Evolutionary conservation across 2,329 filamentous ascomycete species (phyloP), one percentile per base, ranked within the genome.

Genomic region (Xylariales sp.): DNA sequence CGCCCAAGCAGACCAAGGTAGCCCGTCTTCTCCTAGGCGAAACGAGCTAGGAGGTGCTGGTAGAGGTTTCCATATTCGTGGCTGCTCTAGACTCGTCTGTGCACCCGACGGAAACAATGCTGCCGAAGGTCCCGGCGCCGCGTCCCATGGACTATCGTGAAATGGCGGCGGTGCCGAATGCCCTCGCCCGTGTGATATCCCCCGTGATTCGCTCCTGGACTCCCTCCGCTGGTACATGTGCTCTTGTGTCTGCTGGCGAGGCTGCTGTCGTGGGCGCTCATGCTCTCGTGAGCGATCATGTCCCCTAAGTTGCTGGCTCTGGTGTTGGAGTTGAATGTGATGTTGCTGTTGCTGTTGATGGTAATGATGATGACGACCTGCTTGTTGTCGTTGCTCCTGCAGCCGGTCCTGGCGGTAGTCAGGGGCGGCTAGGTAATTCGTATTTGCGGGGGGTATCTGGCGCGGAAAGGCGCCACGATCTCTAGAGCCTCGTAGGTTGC

Each of bases 91-190:
- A 8, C 31, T 22, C 16, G 39, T 49, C 38, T 45, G 51, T 38
- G 31, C 47, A 20, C 39, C 48, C 8, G 56, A 55, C 18, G 55
- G 52, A 19, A 56, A 56, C 7, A 56, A 50, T 7, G 52, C 57
- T 5, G 51, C 44, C 18, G 60, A 54, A 4, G 59, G 50, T 21
- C 55, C 56, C 4, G 57, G 51, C 14, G 58, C 56, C 4, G 62
- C 59, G 42, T 73, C 66, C 72, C 71, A 74, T 1, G 68, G 69
- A 42, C 64, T 70, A 16, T 68, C 65, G 34, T 67, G 69, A 33
- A 70, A 56, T 0, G 67, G 68, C 3, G 73, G 70, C 11, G 72
- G 72, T 5, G 71, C 73, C 3, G 73, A 76, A 19, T 60, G 62
- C 18, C 71, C 71, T 21, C 73, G 64, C 40, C 70, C 68, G 35